These are phyloP conservation scores for Euphorbia peplus DNA, from an alignment of 345 rosid genomes.

Conservation along the genomic window DNA sequence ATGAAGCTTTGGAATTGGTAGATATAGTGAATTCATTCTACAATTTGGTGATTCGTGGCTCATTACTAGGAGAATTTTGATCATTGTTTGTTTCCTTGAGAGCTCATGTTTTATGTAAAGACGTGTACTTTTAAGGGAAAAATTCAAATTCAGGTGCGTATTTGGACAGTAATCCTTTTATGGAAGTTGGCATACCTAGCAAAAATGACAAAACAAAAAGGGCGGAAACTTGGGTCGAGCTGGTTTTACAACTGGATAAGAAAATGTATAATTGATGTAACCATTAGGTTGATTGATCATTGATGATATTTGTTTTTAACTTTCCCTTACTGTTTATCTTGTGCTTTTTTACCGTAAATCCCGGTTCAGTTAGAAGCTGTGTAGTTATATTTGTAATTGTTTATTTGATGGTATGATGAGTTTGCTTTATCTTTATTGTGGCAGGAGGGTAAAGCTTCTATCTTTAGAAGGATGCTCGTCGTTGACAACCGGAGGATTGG, in stretches of 20 bases:
- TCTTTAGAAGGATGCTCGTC: constrained; percentile 81
- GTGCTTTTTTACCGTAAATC: too few relatives aligned
- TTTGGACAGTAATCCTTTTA: neutral
- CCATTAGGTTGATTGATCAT: neutral
- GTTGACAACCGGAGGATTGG: constrained; percentile 76
- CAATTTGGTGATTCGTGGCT: neutral
- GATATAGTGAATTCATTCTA: neutral
- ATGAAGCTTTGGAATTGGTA: neutral
- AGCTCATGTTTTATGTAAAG: too few relatives aligned
- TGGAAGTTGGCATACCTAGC: neutral
- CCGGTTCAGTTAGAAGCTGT: neutral
- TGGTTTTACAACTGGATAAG: neutral
- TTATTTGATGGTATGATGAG: neutral
- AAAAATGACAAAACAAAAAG: neutral
- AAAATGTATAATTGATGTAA: too few relatives aligned
- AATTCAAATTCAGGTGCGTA: neutral
- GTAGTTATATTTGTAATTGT: too few relatives aligned
- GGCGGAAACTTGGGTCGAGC: neutral
- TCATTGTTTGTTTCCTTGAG: neutral
- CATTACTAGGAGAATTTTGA: neutral
- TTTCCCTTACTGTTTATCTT: too few relatives aligned
- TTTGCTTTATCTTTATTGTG: constrained; percentile 11
- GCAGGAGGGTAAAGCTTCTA: constrained; percentile 70
- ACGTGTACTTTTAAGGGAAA: neutral
- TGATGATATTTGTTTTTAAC: neutral